Percentiles rank a stretch among this genome's conserved stretches.
Conservation (phyloP, 352 stramenopile species). For the Peronospora destructor region DNA sequence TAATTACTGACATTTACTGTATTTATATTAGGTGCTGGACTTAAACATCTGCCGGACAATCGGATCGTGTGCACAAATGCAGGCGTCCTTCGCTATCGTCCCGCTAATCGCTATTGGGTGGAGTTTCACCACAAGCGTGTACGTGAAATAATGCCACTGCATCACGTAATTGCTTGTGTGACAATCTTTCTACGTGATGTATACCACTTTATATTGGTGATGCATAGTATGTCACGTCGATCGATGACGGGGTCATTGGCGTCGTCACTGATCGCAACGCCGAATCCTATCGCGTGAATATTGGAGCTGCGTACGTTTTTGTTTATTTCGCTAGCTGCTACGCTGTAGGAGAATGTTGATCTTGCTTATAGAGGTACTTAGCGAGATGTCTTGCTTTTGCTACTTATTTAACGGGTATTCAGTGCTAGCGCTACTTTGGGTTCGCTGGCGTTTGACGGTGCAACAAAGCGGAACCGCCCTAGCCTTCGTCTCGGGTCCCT, state of each 20-base stretch:
- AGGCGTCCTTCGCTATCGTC: constrained; percentile 78
- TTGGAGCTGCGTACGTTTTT: constrained; percentile 82
- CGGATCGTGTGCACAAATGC: constrained; percentile 74
- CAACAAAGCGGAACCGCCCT: constrained; percentile 96
- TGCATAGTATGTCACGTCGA: constrained; percentile 54
- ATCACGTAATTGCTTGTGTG: background rate
- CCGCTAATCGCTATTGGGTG: constrained; percentile 86
- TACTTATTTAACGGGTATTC: background rate
- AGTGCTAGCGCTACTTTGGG: constrained; percentile 66
- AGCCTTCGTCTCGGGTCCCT: constrained; percentile 88
- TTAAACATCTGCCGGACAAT: constrained; percentile 50
- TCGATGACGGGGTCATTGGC: constrained; percentile 91
- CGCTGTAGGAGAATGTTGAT: background rate
- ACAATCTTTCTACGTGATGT: background rate
- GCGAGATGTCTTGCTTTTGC: background rate
- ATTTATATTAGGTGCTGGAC: constrained; percentile 37
- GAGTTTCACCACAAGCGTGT: constrained; percentile 85
- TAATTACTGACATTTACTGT: background rate
- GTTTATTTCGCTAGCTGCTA: background rate
- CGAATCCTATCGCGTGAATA: constrained; percentile 93
- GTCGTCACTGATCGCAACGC: constrained; percentile 91
- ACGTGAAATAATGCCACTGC: constrained; percentile 13
- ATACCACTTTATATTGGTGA: constrained; percentile 1
- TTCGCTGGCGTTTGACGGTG: constrained; percentile 92
- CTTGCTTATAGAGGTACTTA: background rate